Conservation (phyloP, 106 monocot genomes). For the Allium fistulosum region DNA sequence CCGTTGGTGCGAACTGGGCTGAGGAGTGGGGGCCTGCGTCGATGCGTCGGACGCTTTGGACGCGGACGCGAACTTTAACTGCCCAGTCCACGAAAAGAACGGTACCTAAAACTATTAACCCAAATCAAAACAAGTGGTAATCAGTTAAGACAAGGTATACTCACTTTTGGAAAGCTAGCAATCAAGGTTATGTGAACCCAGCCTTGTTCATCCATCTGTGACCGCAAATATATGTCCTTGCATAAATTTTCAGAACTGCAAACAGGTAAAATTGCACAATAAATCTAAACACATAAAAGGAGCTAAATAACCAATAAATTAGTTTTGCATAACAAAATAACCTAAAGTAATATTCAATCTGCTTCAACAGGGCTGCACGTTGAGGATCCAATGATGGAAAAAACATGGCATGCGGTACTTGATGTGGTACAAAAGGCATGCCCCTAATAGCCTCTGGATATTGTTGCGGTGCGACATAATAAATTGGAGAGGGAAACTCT, state of each 20-base stretch:
- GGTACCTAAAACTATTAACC: too few species aligned
- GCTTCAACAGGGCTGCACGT: constrained; percentile 42
- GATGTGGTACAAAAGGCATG: constrained; percentile 44
- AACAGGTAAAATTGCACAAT: not conserved
- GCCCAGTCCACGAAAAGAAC: too few species aligned
- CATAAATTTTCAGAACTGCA: constrained; percentile 83
- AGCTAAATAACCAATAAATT: not conserved
- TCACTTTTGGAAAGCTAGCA: constrained; percentile 78
- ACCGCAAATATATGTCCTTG: constrained; percentile 65
- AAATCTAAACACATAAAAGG: not conserved
- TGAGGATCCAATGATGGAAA: constrained; percentile 42
- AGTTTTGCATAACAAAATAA: constrained; percentile 6
- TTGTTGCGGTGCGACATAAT: constrained; percentile 32
- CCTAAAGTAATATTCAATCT: constrained; percentile 99
- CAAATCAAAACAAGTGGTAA: too few species aligned
- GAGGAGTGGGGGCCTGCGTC: too few species aligned
- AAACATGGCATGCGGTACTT: constrained; percentile 29
- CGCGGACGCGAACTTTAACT: too few species aligned
- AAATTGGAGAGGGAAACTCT: constrained; percentile 58
- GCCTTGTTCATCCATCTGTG: constrained; percentile 83
- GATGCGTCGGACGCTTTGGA: too few species aligned
- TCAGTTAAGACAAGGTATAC: not conserved
- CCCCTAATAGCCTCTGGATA: constrained; percentile 35
- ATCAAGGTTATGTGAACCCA: constrained; percentile 88
- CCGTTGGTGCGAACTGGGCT: too few species aligned